phyloP scores from a whole-genome alignment of 2,329 filamentous ascomycete genomes.

The Myriosclerotinia scirpicola region DNA sequence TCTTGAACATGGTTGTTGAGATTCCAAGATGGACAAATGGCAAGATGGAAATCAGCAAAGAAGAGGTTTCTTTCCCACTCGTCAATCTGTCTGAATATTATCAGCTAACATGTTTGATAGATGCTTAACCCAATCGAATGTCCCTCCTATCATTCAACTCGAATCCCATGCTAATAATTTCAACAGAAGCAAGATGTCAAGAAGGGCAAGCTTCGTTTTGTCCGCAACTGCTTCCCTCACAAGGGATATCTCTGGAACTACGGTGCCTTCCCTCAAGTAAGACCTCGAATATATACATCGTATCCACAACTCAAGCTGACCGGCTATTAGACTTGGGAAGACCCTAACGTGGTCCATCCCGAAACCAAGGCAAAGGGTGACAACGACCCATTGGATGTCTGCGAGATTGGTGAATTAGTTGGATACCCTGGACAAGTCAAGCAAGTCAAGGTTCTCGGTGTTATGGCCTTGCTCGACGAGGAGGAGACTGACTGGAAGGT shows the following conservation, averaged over 20 bases:
- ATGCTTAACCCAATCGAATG: slow-evolving; percentile 25
- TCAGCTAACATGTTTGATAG: slow-evolving; percentile 12
- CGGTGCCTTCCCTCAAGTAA: slow-evolving; percentile 95
- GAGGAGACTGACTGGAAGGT: slow-evolving; percentile 99
- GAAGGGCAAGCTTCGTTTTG: slow-evolving; percentile 99
- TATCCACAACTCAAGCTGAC: slow-evolving; percentile 26
- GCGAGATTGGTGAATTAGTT: slow-evolving; percentile 98
- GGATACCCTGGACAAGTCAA: slow-evolving; percentile 96
- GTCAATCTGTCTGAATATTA: slow-evolving; percentile 49
- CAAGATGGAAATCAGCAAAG: slow-evolving; percentile 76
- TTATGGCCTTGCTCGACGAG: slow-evolving; percentile 99
- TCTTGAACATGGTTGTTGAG: slow-evolving; percentile 99
- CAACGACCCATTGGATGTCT: slow-evolving; percentile 98
- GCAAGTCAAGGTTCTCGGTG: slow-evolving; percentile 99
- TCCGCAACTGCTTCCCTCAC: slow-evolving; percentile 99
- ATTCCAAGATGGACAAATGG: slow-evolving; percentile 99
- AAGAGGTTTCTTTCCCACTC: slow-evolving; percentile 68
- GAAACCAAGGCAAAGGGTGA: slow-evolving; percentile 99
- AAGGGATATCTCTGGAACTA: slow-evolving; percentile 99
- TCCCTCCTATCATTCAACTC: neutral
- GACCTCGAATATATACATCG: slow-evolving; percentile 32
- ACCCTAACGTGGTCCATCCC: slow-evolving; percentile 91
- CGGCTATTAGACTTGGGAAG: slow-evolving; percentile 84
- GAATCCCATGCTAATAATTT: slow-evolving; percentile 13
- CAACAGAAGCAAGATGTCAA: slow-evolving; percentile 86